Evolutionary conservation across 306 rosid species (phyloP).

Genomic region (Gillenia trifoliata): DNA sequence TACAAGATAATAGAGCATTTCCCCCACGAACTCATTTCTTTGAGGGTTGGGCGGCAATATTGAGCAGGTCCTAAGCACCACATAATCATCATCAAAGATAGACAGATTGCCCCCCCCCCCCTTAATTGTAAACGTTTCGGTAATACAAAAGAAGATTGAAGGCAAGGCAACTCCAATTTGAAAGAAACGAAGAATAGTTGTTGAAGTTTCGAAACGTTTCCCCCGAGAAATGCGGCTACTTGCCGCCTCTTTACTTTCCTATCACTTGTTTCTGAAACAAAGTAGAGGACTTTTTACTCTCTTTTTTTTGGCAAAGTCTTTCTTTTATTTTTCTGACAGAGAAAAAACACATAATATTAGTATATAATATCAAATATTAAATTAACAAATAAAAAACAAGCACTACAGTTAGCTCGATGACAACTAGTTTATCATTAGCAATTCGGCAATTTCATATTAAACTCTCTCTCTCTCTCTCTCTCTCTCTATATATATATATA

Average conservation of each 20-base stretch:
- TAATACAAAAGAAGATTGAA: not conserved
- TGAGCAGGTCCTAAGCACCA: not conserved
- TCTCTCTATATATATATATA: conserved; percentile 7
- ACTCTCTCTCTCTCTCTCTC: conserved; percentile 15
- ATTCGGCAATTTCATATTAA: conserved; percentile 7
- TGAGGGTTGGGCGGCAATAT: not conserved
- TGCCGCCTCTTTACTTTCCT: conserved; percentile 76
- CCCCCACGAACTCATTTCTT: not conserved
- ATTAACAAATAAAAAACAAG: not conserved
- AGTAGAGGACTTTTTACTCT: not conserved
- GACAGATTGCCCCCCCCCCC: too few relatives aligned
- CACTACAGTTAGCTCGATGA: not conserved
- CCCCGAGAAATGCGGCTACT: conserved; percentile 86
- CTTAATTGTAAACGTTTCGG: not conserved
- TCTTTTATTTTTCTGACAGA: not conserved
- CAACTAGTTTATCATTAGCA: conserved; percentile 15
- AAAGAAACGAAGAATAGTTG: conserved; percentile 9
- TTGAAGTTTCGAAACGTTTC: conserved; percentile 48
- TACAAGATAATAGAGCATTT: not conserved
- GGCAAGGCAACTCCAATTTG: not conserved
- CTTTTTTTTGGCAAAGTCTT: not conserved
- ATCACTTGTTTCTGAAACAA: conserved; percentile 32
- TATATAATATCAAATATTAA: not conserved
- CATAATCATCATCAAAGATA: not conserved
- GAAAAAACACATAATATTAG: not conserved